These are phyloP conservation scores for Entomophthora muscae DNA, from an alignment of 371 early-diverging fungal species.

Conservation along the genomic window DNA sequence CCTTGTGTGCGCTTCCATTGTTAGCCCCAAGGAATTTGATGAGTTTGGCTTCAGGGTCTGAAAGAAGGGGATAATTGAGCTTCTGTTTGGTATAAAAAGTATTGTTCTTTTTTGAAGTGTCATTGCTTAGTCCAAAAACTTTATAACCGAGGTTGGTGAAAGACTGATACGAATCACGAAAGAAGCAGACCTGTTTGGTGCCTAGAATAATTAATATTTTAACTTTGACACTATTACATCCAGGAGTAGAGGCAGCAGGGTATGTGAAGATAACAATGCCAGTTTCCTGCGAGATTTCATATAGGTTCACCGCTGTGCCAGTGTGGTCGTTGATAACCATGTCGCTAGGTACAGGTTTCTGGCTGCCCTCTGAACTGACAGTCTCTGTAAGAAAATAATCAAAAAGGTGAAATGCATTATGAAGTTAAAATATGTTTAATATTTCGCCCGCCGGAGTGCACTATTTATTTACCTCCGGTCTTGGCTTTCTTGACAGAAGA, in stretches of 20 bases:
- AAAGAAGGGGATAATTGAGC: background rate
- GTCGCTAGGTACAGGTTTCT: too few species aligned
- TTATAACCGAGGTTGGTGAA: background rate
- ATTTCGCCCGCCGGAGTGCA: too few species aligned
- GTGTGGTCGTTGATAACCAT: background rate
- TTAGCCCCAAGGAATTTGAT: slow-evolving; percentile 2
- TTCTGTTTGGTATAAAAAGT: background rate
- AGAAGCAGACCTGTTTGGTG: slow-evolving; percentile 4
- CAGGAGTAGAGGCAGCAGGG: slow-evolving; percentile 2
- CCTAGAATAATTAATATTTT: background rate
- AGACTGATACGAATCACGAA: background rate
- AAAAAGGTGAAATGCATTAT: too few species aligned
- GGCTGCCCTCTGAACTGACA: too few species aligned
- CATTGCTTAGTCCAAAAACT: background rate
- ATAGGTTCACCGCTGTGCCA: background rate
- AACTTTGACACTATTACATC: background rate
- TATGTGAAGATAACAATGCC: slow-evolving; percentile 3
- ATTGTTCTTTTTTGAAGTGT: background rate
- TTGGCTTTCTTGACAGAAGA: too few species aligned
- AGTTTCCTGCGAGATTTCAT: background rate
- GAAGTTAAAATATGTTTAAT: too few species aligned
- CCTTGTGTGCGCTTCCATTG: background rate
- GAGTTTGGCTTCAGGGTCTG: background rate
- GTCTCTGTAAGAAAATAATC: too few species aligned
- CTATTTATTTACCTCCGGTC: too few species aligned